Base-by-base conservation (phyloP, 352 stramenopile genomes). In the Phytophthora idaei region DNA sequence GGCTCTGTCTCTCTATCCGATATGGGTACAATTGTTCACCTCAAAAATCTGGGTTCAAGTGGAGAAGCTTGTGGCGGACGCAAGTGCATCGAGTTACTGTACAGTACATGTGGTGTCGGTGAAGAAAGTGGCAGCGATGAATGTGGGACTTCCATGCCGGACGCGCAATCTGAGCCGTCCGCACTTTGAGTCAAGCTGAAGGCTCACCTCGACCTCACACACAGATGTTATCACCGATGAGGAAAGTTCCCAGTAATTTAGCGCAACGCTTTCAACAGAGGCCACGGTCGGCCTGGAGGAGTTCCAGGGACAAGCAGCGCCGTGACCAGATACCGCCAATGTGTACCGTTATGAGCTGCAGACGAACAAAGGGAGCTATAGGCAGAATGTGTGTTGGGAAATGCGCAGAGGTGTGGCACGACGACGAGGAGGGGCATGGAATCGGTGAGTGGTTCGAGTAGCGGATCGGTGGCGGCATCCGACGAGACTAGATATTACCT, bases 331-430 rank as follows among this genome's bases (percentile, higher is more conserved):
- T n/a, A 5, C 53, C 5, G 25, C 17, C 7, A 11, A 58, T 37
- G 14, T 15, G 12, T 52, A 56, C 56, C 7, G 58, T 66, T 29
- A 57, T 65, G 50, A 65, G 48, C 34, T 77, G 60, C 14, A 28
- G 29, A 15, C 63, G 58, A 28, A 45, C 42, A 37, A 39, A 56
- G 15, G 25, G n/a, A 34, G 45, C 37, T 37, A 15, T 8, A 14
- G 29, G 15, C 5, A 57, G 27, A 4, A 2, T 7, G 15, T 78
- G 71, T 37, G 54, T 29, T 32, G 61, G 56, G 14, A 53, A 64
- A 28, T 81, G 73, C 21, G 57, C 47, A 5, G 54, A 76, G 55
- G 27, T 76, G 4, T 76, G 69, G 73, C 74, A 65, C 31, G 62
- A 61, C 15, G 41, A 25, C 32, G 51, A 55, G 21, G 31, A 36